Conservation (phyloP, 306 rosid species). For the Abrus precatorius region DNA sequence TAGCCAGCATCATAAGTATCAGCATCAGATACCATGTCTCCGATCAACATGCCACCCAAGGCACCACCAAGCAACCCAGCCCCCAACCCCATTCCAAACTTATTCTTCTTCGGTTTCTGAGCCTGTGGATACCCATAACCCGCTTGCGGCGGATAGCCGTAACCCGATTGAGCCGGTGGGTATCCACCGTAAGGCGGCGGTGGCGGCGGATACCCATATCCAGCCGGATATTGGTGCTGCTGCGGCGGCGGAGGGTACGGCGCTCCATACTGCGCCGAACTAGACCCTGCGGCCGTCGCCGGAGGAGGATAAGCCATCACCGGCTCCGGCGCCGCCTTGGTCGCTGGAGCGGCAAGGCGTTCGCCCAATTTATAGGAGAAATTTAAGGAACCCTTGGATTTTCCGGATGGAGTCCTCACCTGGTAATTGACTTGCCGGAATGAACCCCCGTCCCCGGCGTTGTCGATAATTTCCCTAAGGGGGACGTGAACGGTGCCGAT, state of each 20-base stretch:
- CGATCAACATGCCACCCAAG: conserved; percentile 79
- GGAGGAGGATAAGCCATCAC: conserved; percentile 51
- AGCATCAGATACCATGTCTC: conserved; percentile 78
- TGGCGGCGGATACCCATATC: conserved; percentile 50
- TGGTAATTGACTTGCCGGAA: conserved; percentile 58
- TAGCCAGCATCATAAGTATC: conserved; percentile 51
- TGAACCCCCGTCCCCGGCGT: conserved; percentile 36
- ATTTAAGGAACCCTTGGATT: conserved; percentile 61
- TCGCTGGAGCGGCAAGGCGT: neutral
- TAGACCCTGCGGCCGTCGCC: conserved; percentile 32
- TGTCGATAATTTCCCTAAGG: conserved; percentile 66
- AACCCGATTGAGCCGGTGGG: conserved; percentile 43
- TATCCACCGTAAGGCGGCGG: conserved; percentile 11
- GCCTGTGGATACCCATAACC: conserved; percentile 53
- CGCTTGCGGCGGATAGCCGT: conserved; percentile 41
- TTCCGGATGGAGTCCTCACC: conserved; percentile 70
- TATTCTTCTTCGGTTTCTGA: conserved; percentile 61
- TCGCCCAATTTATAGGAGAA: conserved; percentile 62
- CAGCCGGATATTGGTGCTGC: neutral
- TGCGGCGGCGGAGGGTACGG: conserved; percentile 32
- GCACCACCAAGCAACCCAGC: conserved; percentile 87
- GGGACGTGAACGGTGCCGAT: conserved; percentile 70
- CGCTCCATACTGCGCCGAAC: conserved; percentile 43
- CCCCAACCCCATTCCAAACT: conserved; percentile 77
- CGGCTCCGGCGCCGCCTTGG: neutral